phyloP scores from a whole-genome alignment of 768 basidiomycete genomes.

The Plicaturopsis crispa region DNA sequence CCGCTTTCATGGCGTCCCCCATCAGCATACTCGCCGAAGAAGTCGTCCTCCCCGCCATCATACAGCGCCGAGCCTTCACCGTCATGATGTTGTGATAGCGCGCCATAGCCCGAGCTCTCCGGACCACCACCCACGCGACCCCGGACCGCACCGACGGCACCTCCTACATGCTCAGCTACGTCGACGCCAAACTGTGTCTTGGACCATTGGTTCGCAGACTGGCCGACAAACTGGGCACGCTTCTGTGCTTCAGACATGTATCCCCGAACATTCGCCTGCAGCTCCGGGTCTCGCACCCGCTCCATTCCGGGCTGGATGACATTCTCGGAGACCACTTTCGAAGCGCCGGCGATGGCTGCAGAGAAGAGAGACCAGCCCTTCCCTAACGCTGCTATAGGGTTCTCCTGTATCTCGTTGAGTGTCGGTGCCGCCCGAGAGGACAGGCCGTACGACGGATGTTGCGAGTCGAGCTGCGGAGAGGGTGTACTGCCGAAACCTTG shows the following conservation, averaged over 20 bases:
- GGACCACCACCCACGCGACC: slow-evolving; percentile 53
- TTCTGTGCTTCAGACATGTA: slow-evolving; percentile 67
- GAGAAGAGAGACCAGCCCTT: slow-evolving; percentile 98
- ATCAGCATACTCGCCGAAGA: slow-evolving; percentile 35
- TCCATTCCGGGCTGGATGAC: slow-evolving; percentile 90
- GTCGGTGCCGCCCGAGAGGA: slow-evolving; percentile 79
- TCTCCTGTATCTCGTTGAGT: slow-evolving; percentile 75
- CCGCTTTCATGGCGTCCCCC: slow-evolving; percentile 11
- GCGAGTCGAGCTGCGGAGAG: slow-evolving; percentile 39
- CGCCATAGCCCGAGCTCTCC: slow-evolving; percentile 40
- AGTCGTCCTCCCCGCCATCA: slow-evolving; percentile 56
- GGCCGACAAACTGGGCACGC: slow-evolving; percentile 53
- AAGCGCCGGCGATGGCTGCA: slow-evolving; percentile 73
- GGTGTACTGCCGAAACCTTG: slow-evolving; percentile 88
- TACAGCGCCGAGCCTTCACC: slow-evolving; percentile 58
- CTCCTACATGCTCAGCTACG: slow-evolving; percentile 70
- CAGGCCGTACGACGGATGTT: slow-evolving; percentile 62
- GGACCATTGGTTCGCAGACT: slow-evolving; percentile 69
- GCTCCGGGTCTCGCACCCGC: slow-evolving; percentile 69
- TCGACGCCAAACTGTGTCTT: slow-evolving; percentile 78
- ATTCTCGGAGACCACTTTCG: slow-evolving; percentile 71
- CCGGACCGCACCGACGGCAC: slow-evolving; percentile 57
- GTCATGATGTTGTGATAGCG: slow-evolving; percentile 36
- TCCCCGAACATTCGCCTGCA: slow-evolving; percentile 67
- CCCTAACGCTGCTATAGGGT: slow-evolving; percentile 75